Evolutionary conservation across 2,329 filamentous ascomycete genomes (phyloP).

Genomic region (Verticillium albo-atrum): DNA sequence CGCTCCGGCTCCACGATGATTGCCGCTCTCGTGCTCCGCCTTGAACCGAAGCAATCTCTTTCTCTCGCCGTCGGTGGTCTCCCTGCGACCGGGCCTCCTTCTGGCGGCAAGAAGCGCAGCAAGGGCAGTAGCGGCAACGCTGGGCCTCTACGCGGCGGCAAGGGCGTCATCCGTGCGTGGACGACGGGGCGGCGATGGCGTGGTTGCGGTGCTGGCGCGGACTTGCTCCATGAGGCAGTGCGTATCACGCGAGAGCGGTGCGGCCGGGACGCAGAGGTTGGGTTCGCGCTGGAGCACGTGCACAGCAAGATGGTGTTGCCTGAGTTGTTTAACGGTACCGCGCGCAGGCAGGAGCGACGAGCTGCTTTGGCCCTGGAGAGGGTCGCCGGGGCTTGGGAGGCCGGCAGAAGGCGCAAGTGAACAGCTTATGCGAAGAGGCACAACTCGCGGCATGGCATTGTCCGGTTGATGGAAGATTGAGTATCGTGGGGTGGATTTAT

Average conservation of each 20-base stretch:
- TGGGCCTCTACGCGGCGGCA: constrained; percentile 49
- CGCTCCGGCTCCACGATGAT: constrained; percentile 66
- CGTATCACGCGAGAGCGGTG: constrained; percentile 62
- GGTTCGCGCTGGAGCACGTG: constrained; percentile 74
- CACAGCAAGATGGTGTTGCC: constrained; percentile 64
- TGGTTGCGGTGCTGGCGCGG: constrained; percentile 65
- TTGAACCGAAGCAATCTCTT: constrained; percentile 39
- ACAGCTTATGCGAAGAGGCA: constrained; percentile 9
- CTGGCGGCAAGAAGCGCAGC: constrained; percentile 23
- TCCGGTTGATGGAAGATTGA: neutral
- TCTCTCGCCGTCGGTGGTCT: neutral
- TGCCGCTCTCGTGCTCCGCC: constrained; percentile 64
- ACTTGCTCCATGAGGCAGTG: constrained; percentile 70
- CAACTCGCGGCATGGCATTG: neutral
- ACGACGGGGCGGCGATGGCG: constrained; percentile 69
- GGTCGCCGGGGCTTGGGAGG: constrained; percentile 45
- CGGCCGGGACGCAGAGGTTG: constrained; percentile 61
- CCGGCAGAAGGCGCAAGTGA: constrained; percentile 41
- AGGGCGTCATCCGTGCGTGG: constrained; percentile 76
- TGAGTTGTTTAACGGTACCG: constrained; percentile 54
- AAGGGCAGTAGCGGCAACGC: constrained; percentile 34
- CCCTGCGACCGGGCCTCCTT: constrained; percentile 16
- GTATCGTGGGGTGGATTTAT: neutral
- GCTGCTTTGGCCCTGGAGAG: constrained; percentile 50
- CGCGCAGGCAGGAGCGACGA: constrained; percentile 54